Evolutionary conservation across 768 basidiomycete genomes (phyloP).

Genomic region (Rhodotorula graminis): DNA sequence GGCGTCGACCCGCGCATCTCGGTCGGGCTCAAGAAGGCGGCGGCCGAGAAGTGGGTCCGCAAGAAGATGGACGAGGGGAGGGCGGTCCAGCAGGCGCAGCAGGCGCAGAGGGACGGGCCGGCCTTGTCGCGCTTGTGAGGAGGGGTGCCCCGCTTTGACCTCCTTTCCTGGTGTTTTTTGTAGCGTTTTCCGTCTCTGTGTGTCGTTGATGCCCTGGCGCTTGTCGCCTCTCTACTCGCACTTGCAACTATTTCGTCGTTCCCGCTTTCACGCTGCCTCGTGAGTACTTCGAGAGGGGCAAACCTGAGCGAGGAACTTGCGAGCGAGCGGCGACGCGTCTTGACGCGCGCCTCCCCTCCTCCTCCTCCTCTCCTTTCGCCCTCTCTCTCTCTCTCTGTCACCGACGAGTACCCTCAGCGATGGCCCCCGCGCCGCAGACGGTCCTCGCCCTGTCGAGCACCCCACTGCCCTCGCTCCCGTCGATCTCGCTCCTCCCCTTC

Average conservation of each 20-base stretch:
- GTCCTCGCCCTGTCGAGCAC: not conserved
- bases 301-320: too few relatives aligned
- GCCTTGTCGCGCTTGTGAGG: not conserved
- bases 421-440: slow-evolving; percentile 1
- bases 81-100: not conserved
- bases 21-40: slow-evolving; percentile 4
- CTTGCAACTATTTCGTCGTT: not conserved
- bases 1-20: not conserved
- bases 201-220: too few relatives aligned
- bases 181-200: too few relatives aligned
- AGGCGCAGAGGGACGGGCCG: not conserved
- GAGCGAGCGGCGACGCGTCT: too few relatives aligned
- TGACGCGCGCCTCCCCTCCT: too few relatives aligned
- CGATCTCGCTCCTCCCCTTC: slow-evolving; percentile 29
- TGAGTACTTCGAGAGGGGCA: not conserved
- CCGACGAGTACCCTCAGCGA: not conserved
- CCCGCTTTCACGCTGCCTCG: not conserved
- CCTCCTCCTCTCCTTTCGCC: not conserved
- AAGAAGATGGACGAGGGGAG: not conserved
- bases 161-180: not conserved
- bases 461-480: not conserved
- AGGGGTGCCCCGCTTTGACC: not conserved
- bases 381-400: too few relatives aligned
- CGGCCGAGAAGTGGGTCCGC: not conserved
- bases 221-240: too few relatives aligned